Conservation (phyloP, 345 rosid species). For the thale cress (Arabidopsis thaliana) region TAIR10.1 NC_003071.7:8595501-8596000, state of each 20-base stretch:
- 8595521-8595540: constrained; percentile 32
- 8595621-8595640: neutral
- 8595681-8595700: constrained; percentile 22
- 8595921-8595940: no score
- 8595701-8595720: neutral
- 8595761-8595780: constrained; percentile 6
- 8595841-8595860: constrained; percentile 45
- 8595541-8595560: constrained; percentile 43
- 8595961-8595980: constrained; percentile 56
- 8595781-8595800: neutral
- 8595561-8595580: constrained; percentile 32
- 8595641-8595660: constrained; percentile 22
- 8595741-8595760: constrained; percentile 25
- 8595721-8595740: neutral
- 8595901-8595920: constrained; percentile 73
- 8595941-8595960: no score
- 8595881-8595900: constrained; percentile 48
- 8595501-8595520: constrained; percentile 39
- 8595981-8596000: constrained; percentile 56
- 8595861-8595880: constrained; percentile 30
- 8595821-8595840: constrained; percentile 51
- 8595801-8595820: neutral
- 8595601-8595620: neutral
- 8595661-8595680: neutral
- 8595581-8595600: constrained; percentile 36